Conservation (phyloP, 2,329 filamentous ascomycete genomes). For the Zelopaecilomyces penicillatus region DNA sequence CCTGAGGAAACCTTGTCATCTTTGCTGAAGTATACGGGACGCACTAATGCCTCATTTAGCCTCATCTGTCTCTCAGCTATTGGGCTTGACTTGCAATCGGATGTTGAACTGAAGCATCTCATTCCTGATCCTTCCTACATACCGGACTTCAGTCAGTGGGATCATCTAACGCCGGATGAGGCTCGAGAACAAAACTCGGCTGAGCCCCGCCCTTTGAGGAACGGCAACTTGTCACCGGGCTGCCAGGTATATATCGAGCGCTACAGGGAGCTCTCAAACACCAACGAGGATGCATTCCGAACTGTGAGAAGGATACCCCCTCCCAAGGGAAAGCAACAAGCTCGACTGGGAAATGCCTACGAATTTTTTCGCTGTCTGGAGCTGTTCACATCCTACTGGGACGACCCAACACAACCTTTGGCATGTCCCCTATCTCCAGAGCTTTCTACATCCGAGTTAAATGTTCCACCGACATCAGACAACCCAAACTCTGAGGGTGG, state of each 20-base stretch:
- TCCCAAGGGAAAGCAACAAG: slow-evolving; percentile 42
- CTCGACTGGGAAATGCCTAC: slow-evolving; percentile 54
- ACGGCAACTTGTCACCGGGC: slow-evolving; percentile 47
- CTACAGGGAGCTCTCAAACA: slow-evolving; percentile 45
- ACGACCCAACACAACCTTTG: slow-evolving; percentile 43
- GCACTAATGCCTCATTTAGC: slow-evolving; percentile 31
- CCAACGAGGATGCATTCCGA: slow-evolving; percentile 52
- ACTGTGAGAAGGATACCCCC: slow-evolving; percentile 51
- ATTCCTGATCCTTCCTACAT: slow-evolving; percentile 46
- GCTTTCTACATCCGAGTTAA: slow-evolving; percentile 15
- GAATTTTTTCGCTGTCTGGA: slow-evolving; percentile 59
- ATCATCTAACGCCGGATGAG: slow-evolving; percentile 39
- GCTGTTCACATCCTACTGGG: slow-evolving; percentile 50
- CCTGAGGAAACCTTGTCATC: slow-evolving; percentile 33
- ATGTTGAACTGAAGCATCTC: slow-evolving; percentile 40
- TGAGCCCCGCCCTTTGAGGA: slow-evolving; percentile 41
- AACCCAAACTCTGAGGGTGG: slow-evolving; percentile 3
- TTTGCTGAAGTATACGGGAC: slow-evolving; percentile 45
- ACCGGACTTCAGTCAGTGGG: slow-evolving; percentile 47
- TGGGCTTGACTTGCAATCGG: slow-evolving; percentile 45
- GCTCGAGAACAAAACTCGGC: slow-evolving; percentile 39
- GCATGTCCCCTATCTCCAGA: slow-evolving; percentile 26
- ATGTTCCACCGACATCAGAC: slow-evolving; percentile 2
- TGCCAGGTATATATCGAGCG: slow-evolving; percentile 51
- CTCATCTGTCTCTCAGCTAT: slow-evolving; percentile 47